Evolutionary conservation across 805 yeast genomes (phyloP).

Genomic region (Kodamaea neixiangensis): DNA sequence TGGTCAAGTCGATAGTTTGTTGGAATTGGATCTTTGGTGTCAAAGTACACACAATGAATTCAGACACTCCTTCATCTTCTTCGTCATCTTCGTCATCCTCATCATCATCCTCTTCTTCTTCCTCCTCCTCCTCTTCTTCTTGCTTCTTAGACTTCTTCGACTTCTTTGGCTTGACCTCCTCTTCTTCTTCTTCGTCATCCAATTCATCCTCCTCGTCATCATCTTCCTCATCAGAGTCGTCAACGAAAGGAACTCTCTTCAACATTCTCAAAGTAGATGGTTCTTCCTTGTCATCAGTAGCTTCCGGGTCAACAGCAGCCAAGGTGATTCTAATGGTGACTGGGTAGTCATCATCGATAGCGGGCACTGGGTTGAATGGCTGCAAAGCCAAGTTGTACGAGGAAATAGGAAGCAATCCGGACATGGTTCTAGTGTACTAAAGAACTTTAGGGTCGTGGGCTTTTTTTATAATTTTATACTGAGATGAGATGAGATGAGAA

Average conservation of each 20-base stretch:
- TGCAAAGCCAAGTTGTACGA: slow-evolving; percentile 80
- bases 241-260: slow-evolving; percentile 56
- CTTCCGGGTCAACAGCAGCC: slow-evolving; percentile 93
- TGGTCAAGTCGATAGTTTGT: slow-evolving; percentile 87
- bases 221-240: slow-evolving; percentile 46
- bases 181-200: slow-evolving; percentile 45
- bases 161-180: slow-evolving; percentile 35
- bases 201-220: slow-evolving; percentile 49
- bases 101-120: slow-evolving; percentile 52
- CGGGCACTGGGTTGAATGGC: slow-evolving; percentile 88
- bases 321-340: slow-evolving; percentile 87
- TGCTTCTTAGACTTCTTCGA: slow-evolving; percentile 22
- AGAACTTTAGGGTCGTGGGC: not conserved
- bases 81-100: slow-evolving; percentile 58
- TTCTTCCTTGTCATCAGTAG: slow-evolving; percentile 74
- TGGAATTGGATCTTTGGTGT: slow-evolving; percentile 84
- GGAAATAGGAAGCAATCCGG: slow-evolving; percentile 78
- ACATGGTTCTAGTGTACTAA: slow-evolving; percentile 35
- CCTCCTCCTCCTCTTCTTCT: slow-evolving; percentile 39
- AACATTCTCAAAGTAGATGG: slow-evolving; percentile 91
- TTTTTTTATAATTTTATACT: slow-evolving; percentile 3
- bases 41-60: slow-evolving; percentile 83
- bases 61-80: slow-evolving; percentile 75
- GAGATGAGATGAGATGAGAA: slow-evolving; percentile 17
- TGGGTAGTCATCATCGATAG: slow-evolving; percentile 83